Evolutionary conservation across 805 yeast species (phyloP).

Genomic region (Saccharomyces kudriavzevii): DNA sequence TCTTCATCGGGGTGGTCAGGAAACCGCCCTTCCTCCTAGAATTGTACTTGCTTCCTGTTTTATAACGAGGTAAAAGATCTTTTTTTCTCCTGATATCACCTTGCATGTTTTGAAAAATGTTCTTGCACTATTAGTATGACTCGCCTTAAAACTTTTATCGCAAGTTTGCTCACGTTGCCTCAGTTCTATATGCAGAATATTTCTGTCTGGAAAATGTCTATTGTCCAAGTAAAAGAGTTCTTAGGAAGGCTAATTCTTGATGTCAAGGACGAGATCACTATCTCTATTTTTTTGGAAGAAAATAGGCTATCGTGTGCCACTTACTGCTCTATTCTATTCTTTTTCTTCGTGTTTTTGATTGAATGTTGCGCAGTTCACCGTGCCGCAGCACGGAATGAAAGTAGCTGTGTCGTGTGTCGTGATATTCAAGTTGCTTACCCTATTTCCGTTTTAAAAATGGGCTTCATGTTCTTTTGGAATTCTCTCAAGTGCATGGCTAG

Average conservation of each 20-base stretch:
- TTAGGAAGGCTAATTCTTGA: neutral
- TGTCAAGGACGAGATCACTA: neutral
- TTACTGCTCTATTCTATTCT: neutral
- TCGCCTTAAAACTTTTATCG: too few relatives aligned
- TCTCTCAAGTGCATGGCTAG: neutral
- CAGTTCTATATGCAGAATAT: neutral
- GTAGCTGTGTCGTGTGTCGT: neutral
- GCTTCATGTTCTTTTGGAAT: neutral
- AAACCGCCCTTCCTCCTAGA: conserved; percentile 18
- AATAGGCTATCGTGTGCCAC: too few relatives aligned
- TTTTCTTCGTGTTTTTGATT: neutral
- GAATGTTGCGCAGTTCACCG: neutral
- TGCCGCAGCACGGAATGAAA: neutral
- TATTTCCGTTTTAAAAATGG: neutral
- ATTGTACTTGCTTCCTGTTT: conserved; percentile 9
- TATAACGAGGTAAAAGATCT: conserved; percentile 36
- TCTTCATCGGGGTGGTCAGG: conserved; percentile 44
- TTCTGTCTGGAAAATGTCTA: neutral
- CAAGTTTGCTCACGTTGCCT: neutral
- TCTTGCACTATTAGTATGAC: neutral
- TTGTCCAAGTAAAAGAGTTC: neutral
- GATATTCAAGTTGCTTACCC: neutral
- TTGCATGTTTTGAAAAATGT: conserved; percentile 16
- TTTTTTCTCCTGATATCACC: conserved; percentile 30
- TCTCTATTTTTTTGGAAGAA: neutral